A percentile compares a stretch with the other conserved stretches of the same genome.
These are phyloP conservation scores for Wickerhamomyces ciferrii DNA, from an alignment of 805 yeast species.

Conservation along the genomic window DNA sequence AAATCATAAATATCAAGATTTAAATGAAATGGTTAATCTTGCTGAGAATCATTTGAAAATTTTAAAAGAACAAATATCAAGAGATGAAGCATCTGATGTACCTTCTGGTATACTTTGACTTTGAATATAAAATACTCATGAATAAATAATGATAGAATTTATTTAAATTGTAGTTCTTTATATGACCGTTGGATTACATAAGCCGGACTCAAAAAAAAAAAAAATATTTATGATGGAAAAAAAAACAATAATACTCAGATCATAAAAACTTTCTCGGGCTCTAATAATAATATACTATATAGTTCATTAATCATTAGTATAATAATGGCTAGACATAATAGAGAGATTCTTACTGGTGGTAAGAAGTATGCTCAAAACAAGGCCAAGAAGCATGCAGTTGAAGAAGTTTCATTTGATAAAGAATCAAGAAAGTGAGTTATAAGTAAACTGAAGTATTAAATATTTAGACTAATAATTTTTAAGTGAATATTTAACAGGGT, in stretches of 20 bases:
- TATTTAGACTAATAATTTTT: background rate
- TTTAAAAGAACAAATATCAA: constrained; percentile 4
- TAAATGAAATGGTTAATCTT: constrained; percentile 17
- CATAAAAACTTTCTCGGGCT: background rate
- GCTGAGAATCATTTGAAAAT: constrained; percentile 15
- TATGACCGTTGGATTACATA: background rate
- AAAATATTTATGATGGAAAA: too few species aligned
- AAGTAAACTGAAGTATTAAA: too few species aligned
- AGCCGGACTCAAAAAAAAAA: background rate
- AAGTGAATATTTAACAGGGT: constrained; percentile 83
- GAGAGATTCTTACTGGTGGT: constrained; percentile 88
- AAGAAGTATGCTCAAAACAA: constrained; percentile 70
- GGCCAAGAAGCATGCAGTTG: constrained; percentile 62
- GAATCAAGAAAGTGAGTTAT: constrained; percentile 50
- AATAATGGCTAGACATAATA: constrained; percentile 38
- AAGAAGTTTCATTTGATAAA: constrained; percentile 80
- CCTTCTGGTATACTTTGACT: background rate
- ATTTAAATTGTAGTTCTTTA: background rate
- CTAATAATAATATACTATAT: too few species aligned
- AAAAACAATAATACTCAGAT: background rate
- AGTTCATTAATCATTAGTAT: background rate
- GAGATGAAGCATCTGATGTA: background rate
- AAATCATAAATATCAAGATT: constrained; percentile 16
- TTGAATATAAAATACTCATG: too few species aligned
- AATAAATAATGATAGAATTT: background rate